These are phyloP conservation scores for Bimuria novae-zelandiae DNA, from an alignment of 2,329 filamentous ascomycete species.

Conservation along the genomic window DNA sequence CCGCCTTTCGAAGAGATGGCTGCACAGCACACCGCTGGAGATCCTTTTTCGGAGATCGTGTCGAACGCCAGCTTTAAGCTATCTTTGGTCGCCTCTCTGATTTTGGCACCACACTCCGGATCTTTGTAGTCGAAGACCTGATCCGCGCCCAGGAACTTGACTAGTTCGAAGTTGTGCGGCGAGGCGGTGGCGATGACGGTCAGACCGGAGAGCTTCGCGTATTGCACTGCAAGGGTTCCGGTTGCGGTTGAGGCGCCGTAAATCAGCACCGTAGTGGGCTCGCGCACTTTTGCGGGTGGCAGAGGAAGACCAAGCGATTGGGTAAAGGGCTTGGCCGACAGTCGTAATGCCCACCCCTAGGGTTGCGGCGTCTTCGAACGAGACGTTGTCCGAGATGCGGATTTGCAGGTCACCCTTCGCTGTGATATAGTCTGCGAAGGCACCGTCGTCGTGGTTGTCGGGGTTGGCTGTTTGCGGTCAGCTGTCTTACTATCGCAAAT, in stretches of 20 bases:
- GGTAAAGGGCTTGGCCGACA: neutral
- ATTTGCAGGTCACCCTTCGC: neutral
- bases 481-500: no score
- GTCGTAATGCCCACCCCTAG: neutral
- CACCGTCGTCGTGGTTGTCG: no score
- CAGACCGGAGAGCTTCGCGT: neutral
- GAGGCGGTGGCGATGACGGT: neutral
- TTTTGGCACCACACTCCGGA: constrained; percentile 48
- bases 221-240: neutral
- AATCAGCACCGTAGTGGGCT: neutral
- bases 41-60: constrained; percentile 46
- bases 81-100: constrained; percentile 53
- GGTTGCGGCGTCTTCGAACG: neutral
- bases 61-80: constrained; percentile 54
- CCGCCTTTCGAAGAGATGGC: constrained; percentile 26
- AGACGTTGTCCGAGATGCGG: neutral
- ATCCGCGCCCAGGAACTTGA: neutral
- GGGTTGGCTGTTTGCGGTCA: no score
- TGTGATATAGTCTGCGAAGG: neutral
- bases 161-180: neutral
- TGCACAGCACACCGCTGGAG: constrained; percentile 23
- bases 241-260: neutral
- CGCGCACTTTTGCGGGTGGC: neutral
- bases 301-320: neutral
- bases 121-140: neutral